Conservation (phyloP, 2,329 filamentous ascomycete genomes). For the Alternaria triticina region DNA sequence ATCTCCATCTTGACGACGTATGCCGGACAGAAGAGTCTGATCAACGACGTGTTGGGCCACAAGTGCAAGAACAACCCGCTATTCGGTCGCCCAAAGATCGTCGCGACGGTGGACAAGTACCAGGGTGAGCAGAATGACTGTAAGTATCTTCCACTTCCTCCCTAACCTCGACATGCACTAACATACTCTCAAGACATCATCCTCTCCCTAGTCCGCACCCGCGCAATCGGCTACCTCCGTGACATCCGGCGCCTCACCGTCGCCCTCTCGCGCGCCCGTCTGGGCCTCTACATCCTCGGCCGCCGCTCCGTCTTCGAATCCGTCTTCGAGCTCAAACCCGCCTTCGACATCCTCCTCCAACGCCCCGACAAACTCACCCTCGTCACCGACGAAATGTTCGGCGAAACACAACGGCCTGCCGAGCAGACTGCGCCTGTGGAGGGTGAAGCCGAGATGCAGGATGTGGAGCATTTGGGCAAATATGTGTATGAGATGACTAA, state of each 20-base stretch:
- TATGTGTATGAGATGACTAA: slow-evolving; percentile 97
- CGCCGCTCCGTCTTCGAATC: slow-evolving; percentile 86
- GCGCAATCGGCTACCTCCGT: slow-evolving; percentile 86
- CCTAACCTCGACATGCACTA: slow-evolving; percentile 1
- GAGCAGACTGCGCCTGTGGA: slow-evolving; percentile 44
- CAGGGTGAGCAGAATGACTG: slow-evolving; percentile 99
- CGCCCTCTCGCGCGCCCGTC: slow-evolving; percentile 86
- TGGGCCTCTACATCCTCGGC: slow-evolving; percentile 91
- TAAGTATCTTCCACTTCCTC: slow-evolving; percentile 59
- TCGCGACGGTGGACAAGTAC: slow-evolving; percentile 97
- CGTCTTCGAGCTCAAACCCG: slow-evolving; percentile 84
- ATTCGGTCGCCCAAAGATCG: slow-evolving; percentile 86
- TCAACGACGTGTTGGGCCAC: slow-evolving; percentile 83
- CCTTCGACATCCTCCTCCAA: slow-evolving; percentile 78
- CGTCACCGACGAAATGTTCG: slow-evolving; percentile 83
- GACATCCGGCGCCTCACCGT: slow-evolving; percentile 94
- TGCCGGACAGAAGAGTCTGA: slow-evolving; percentile 86
- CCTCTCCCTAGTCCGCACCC: slow-evolving; percentile 88
- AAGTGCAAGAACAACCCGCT: slow-evolving; percentile 82
- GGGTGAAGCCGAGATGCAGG: slow-evolving; percentile 75
- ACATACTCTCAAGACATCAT: slow-evolving; percentile 72
- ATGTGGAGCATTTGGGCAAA: slow-evolving; percentile 91
- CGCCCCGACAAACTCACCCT: slow-evolving; percentile 83
- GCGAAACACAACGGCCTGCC: slow-evolving; percentile 63
- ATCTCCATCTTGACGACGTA: slow-evolving; percentile 95